Percentiles rank a stretch among this genome's conserved stretches.
phyloP scores from a whole-genome alignment of 352 stramenopile genomes.

The Globisporangium heterothallicum region DNA sequence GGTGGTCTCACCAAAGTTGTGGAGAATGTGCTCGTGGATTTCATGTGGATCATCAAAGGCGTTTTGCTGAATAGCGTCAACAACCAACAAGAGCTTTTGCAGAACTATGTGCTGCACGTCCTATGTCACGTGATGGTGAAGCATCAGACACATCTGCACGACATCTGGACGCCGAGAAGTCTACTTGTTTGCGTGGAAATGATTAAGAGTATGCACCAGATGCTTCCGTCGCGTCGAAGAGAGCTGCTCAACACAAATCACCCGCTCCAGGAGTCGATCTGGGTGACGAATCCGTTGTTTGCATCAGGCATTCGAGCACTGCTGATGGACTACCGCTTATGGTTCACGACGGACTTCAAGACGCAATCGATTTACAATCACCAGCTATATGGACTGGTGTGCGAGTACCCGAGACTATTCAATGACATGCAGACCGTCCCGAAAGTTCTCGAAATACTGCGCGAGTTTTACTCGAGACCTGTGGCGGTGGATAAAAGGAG shows the following conservation, averaged over 20 bases:
- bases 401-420: conserved; percentile 56
- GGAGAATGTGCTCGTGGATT: conserved; percentile 51
- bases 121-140: conserved; percentile 49
- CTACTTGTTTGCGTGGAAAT: conserved; percentile 66
- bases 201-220: conserved; percentile 42
- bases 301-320: conserved; percentile 55
- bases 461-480: conserved; percentile 36
- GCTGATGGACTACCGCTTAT: conserved; percentile 67
- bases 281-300: conserved; percentile 72
- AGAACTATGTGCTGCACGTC: conserved; percentile 65
- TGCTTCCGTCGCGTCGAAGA: conserved; percentile 31
- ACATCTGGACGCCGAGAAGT: conserved; percentile 61
- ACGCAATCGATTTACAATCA: conserved; percentile 80
- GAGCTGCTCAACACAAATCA: conserved; percentile 34
- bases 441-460: conserved; percentile 62
- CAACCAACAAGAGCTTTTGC: conserved; percentile 50
- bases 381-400: conserved; percentile 68
- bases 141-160: conserved; percentile 29
- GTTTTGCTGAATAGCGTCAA: conserved; percentile 47
- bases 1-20: conserved; percentile 19
- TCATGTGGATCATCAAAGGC: conserved; percentile 65
- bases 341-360: conserved; percentile 57
- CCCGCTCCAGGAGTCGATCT: conserved; percentile 58
- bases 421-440: conserved; percentile 58
- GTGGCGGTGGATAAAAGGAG: conserved; percentile 4